phyloP scores from a whole-genome alignment of 2,329 filamentous ascomycete species.

The Emericellopsis atlantica region DNA sequence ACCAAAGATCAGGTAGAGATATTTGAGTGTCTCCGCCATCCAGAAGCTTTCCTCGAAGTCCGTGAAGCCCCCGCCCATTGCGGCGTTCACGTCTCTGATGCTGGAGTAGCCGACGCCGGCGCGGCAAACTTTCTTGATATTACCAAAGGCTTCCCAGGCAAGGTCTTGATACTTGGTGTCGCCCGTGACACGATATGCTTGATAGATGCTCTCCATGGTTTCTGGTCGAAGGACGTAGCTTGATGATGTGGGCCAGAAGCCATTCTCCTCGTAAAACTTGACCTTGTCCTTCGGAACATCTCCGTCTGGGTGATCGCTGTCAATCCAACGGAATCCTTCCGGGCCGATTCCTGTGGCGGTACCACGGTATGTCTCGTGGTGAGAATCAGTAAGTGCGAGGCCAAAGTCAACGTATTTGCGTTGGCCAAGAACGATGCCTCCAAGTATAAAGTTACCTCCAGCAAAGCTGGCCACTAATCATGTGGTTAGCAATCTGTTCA shows the following conservation, averaged over 20 bases:
- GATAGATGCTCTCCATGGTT: slow-evolving; percentile 70
- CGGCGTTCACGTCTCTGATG: slow-evolving; percentile 49
- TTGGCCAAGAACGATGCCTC: slow-evolving; percentile 27
- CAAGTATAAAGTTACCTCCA: slow-evolving; percentile 37
- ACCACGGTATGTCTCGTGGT: slow-evolving; percentile 35
- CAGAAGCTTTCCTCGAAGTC: slow-evolving; percentile 64
- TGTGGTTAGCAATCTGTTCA: slow-evolving; percentile 12
- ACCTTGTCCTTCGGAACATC: slow-evolving; percentile 29
- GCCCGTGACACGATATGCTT: slow-evolving; percentile 62
- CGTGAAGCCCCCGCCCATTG: slow-evolving; percentile 14
- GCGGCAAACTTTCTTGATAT: slow-evolving; percentile 50
- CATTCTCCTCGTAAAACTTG: slow-evolving; percentile 5
- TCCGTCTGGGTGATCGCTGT: slow-evolving; percentile 22
- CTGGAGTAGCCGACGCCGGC: slow-evolving; percentile 52
- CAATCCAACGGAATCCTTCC: slow-evolving; percentile 37
- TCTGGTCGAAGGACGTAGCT: slow-evolving; percentile 59
- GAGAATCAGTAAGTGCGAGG: slow-evolving; percentile 33
- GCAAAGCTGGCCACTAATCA: slow-evolving; percentile 31
- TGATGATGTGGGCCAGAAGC: slow-evolving; percentile 1
- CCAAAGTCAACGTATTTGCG: slow-evolving; percentile 28
- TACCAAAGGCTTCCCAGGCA: slow-evolving; percentile 41
- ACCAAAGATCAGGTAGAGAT: slow-evolving; percentile 55
- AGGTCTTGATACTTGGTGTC: slow-evolving; percentile 49
- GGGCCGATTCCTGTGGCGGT: slow-evolving; percentile 39
- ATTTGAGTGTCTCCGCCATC: slow-evolving; percentile 63